Conservation (phyloP, 495 filamentous ascomycete species). For the Neurospora intermedia region DNA sequence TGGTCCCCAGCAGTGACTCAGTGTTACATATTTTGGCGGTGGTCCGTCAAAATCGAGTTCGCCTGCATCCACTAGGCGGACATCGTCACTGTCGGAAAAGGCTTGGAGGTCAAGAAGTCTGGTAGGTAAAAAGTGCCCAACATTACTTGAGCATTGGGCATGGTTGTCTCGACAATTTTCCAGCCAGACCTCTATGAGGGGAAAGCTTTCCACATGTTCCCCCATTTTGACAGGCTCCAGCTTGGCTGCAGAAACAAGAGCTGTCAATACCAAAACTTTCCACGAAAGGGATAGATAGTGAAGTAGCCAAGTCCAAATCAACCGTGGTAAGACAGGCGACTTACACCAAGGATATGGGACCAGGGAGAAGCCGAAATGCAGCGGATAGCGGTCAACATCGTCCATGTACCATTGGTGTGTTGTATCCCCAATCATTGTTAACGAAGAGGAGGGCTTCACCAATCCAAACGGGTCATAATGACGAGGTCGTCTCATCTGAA, state of each 20-base stretch:
- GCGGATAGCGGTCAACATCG: not conserved
- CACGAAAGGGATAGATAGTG: not conserved
- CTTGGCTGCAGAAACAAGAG: not conserved
- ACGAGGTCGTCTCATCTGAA: not conserved
- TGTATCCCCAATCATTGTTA: not conserved
- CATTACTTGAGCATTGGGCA: not conserved
- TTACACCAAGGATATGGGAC: not conserved
- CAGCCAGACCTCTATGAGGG: not conserved
- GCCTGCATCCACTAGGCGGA: not conserved
- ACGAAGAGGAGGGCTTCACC: accelerated
- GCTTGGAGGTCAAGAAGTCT: not conserved
- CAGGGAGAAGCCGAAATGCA: not conserved
- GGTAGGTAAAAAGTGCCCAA: not conserved
- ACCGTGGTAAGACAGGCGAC: not conserved
- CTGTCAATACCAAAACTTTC: not conserved
- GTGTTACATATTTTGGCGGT: not conserved
- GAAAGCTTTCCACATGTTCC: not conserved
- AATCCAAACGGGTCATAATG: not conserved
- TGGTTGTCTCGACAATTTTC: not conserved
- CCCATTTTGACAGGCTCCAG: not conserved
- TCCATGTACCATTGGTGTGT: not conserved
- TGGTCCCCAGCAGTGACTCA: not conserved
- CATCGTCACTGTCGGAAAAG: not conserved
- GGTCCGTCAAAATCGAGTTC: not conserved
- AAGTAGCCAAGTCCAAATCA: not conserved